A percentile compares a stretch with the other conserved stretches of the same genome.
Conservation (phyloP, 352 stramenopile species). For the Phytophthora boehmeriae region DNA sequence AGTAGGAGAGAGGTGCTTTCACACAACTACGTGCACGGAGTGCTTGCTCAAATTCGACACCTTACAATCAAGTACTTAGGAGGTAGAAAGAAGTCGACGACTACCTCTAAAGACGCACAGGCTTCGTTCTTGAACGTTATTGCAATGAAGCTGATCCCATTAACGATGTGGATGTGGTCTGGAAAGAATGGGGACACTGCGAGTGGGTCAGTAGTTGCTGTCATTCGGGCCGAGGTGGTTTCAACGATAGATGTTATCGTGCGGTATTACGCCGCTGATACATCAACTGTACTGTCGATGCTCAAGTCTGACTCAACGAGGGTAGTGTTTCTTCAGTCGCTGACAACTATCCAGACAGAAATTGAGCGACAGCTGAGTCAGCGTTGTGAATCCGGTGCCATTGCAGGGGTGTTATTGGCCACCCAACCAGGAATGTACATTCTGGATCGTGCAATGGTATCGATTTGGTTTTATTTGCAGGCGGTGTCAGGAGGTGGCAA, state of each 20-base stretch:
- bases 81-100: slow-evolving; percentile 9
- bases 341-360: slow-evolving; percentile 32
- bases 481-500: slow-evolving; percentile 13
- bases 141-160: slow-evolving; percentile 40
- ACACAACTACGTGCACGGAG: slow-evolving; percentile 71
- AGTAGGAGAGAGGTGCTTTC: slow-evolving; percentile 25
- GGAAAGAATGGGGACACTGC: slow-evolving; percentile 4
- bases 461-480: slow-evolving; percentile 51
- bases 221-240: slow-evolving; percentile 55
- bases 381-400: slow-evolving; percentile 25
- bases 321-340: slow-evolving; percentile 14
- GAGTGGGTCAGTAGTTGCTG: slow-evolving; percentile 32
- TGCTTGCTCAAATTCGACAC: slow-evolving; percentile 64
- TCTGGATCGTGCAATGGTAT: slow-evolving; percentile 51
- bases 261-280: slow-evolving; percentile 29
- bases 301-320: slow-evolving; percentile 14
- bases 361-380: slow-evolving; percentile 36
- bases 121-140: slow-evolving; percentile 36
- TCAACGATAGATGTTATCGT: slow-evolving; percentile 56
- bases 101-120: slow-evolving; percentile 12
- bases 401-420: slow-evolving; percentile 23
- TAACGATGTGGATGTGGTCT: slow-evolving; percentile 56
- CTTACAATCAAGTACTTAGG: slow-evolving; percentile 50
- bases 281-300: slow-evolving; percentile 12
- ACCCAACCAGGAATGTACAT: slow-evolving; percentile 48